These are phyloP conservation scores for Colletotrichum scovillei DNA, from an alignment of 2,329 filamentous ascomycete genomes.

Conservation along the genomic window DNA sequence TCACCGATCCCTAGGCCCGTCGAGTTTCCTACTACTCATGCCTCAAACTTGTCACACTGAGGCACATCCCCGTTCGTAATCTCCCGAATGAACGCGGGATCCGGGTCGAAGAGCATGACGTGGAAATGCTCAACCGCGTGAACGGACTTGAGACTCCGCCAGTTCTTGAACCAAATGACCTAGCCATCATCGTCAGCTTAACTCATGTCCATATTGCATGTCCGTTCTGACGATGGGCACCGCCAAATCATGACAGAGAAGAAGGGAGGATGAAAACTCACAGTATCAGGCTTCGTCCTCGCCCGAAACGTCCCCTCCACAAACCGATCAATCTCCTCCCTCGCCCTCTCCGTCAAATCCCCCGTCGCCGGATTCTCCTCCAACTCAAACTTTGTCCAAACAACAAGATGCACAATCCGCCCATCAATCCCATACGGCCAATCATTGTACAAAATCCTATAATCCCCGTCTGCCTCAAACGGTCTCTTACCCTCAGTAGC, in stretches of 20 bases:
- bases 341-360: slow-evolving; percentile 73
- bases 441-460: slow-evolving; percentile 87
- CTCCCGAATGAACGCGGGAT: slow-evolving; percentile 73
- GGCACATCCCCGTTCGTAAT: slow-evolving; percentile 82
- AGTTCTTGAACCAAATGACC: slow-evolving; percentile 87
- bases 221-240: not conserved
- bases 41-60: slow-evolving; percentile 59
- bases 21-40: not conserved
- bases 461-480: slow-evolving; percentile 64
- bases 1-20: not conserved
- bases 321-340: slow-evolving; percentile 75
- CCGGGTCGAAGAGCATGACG: slow-evolving; percentile 86
- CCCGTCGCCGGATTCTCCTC: slow-evolving; percentile 74
- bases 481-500: slow-evolving; percentile 44
- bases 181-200: slow-evolving; percentile 2
- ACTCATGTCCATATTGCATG: no score
- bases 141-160: slow-evolving; percentile 85
- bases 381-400: slow-evolving; percentile 92
- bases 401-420: slow-evolving; percentile 84
- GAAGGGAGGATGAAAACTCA: slow-evolving; percentile 1
- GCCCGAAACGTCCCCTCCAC: slow-evolving; percentile 74
- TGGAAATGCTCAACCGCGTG: slow-evolving; percentile 94
- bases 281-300: slow-evolving; percentile 61
- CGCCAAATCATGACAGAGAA: not conserved
- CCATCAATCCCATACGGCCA: slow-evolving; percentile 91